phyloP scores from a whole-genome alignment of 2,329 filamentous ascomycete species.

The Aspergillus tamarii region DNA sequence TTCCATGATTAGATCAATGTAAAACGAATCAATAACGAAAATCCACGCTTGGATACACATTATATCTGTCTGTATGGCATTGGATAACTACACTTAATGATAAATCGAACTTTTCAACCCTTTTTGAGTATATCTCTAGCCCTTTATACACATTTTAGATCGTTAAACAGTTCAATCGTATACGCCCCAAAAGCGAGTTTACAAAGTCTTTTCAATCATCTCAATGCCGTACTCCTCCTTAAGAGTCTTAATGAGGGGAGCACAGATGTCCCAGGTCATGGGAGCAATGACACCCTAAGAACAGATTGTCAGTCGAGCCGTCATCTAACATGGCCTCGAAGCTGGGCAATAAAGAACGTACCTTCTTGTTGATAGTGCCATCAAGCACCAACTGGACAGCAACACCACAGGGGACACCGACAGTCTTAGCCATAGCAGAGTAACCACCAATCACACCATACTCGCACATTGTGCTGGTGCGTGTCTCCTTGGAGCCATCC shows the following conservation, averaged over 20 bases:
- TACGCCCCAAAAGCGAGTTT: slow-evolving; percentile 16
- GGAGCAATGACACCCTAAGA: slow-evolving; percentile 72
- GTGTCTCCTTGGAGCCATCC: slow-evolving; percentile 75
- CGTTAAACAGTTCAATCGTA: neutral
- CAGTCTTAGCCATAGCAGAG: slow-evolving; percentile 80
- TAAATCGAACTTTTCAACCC: neutral
- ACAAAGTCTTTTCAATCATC: slow-evolving; percentile 68
- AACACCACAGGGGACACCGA: slow-evolving; percentile 74
- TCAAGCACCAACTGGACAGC: slow-evolving; percentile 79
- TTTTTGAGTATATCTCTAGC: neutral
- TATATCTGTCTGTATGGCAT: neutral
- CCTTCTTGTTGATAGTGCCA: slow-evolving; percentile 69
- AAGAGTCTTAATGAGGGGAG: slow-evolving; percentile 75
- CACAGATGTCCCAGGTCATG: slow-evolving; percentile 71
- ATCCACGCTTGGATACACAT: neutral
- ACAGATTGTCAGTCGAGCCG: neutral
- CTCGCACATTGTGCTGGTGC: slow-evolving; percentile 79
- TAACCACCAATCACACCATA: slow-evolving; percentile 81
- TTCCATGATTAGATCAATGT: slow-evolving; percentile 21
- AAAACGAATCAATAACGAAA: slow-evolving; percentile 17
- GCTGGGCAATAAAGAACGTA: slow-evolving; percentile 17
- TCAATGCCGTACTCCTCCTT: slow-evolving; percentile 76
- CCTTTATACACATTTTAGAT: slow-evolving; percentile 3
- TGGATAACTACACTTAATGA: neutral
- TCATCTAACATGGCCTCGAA: neutral